phyloP scores from a whole-genome alignment of 768 basidiomycete genomes.

The Boletus rufocinnamomeus region DNA sequence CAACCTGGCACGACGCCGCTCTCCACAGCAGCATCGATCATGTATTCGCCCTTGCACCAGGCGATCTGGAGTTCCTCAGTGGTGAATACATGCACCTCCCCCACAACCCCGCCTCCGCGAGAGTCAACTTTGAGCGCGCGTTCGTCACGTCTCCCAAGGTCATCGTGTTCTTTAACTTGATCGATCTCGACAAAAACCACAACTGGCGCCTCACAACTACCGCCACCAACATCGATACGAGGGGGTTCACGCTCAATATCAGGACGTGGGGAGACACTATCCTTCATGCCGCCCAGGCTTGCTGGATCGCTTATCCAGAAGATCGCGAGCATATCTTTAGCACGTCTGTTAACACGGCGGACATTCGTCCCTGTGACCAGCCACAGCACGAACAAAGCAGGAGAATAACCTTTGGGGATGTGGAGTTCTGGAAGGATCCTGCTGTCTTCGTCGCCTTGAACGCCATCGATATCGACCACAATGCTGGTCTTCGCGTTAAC shows the following conservation, averaged over 20 bases:
- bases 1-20: not conserved
- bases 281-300: constrained; percentile 2
- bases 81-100: constrained; percentile 8
- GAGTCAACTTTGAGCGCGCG: constrained; percentile 14
- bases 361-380: not conserved
- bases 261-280: constrained; percentile 12
- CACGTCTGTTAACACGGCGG: constrained; percentile 15
- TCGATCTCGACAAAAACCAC: constrained; percentile 10
- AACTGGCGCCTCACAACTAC: constrained; percentile 12
- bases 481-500: constrained; percentile 10
- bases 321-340: constrained; percentile 22
- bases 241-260: constrained; percentile 19
- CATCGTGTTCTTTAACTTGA: constrained; percentile 15
- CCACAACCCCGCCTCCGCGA: not conserved
- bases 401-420: constrained; percentile 3
- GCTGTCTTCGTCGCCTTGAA: constrained; percentile 22
- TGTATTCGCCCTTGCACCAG: constrained; percentile 9
- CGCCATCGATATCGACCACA: constrained; percentile 10
- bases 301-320: constrained; percentile 25
- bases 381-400: constrained; percentile 9
- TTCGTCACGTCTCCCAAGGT: constrained; percentile 21
- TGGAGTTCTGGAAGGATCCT: constrained; percentile 15
- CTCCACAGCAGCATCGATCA: constrained; percentile 1
- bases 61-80: constrained; percentile 17
- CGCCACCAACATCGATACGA: constrained; percentile 12